Evolutionary conservation across 176 grass and related monocot genomes (phyloP).

Genomic region (Miscanthus lutarioriparius): DNA sequence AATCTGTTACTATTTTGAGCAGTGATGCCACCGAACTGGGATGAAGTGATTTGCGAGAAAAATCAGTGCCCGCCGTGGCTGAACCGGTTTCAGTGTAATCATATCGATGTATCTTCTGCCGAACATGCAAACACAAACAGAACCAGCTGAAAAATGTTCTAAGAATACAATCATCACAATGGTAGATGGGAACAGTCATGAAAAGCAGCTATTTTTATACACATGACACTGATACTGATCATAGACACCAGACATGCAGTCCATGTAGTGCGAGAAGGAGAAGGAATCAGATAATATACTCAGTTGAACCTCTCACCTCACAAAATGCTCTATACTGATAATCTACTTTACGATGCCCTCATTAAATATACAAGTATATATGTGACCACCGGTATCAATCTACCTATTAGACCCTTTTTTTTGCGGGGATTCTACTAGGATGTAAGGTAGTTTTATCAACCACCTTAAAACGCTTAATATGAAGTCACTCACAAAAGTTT

Average conservation of each 20-base stretch:
- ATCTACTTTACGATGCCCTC: background rate
- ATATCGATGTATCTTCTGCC: no score
- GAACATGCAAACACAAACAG: background rate
- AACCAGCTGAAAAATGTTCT: background rate
- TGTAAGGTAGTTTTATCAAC: background rate
- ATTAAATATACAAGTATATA: background rate
- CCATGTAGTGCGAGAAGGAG: background rate
- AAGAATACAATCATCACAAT: background rate
- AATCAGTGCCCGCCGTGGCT: no score
- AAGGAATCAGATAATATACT: background rate
- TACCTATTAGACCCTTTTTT: background rate
- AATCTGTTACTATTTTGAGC: no score
- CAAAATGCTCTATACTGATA: background rate
- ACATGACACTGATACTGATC: background rate
- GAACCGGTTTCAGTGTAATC: no score
- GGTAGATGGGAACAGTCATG: background rate
- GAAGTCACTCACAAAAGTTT: background rate
- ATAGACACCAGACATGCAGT: background rate
- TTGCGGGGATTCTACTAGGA: background rate
- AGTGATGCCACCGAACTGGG: no score
- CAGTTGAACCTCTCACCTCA: background rate
- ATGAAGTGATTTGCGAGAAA: no score
- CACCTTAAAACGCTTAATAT: slow-evolving; percentile 3
- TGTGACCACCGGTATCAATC: background rate
- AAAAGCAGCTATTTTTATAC: slow-evolving; percentile 4